Base-by-base conservation (phyloP, 345 rosid genomes). In the Sapria himalayana region DNA sequence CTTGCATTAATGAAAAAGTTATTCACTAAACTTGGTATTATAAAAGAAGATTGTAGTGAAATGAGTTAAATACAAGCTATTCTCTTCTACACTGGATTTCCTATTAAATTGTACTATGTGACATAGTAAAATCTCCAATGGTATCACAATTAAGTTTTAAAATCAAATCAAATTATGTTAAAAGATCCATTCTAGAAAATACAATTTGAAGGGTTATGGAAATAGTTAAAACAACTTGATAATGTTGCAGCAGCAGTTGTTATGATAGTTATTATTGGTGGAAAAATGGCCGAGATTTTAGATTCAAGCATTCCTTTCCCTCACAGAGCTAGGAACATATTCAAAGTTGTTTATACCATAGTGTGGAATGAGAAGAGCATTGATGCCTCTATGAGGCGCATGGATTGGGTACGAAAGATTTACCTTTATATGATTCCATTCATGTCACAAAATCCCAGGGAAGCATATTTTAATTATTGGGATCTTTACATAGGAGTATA, bases 401-500 rank as follows among this genome's bases (percentile, higher is more conserved):
- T 74, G 15, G 48, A 57, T 3, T 49, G 62, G 69, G 51, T 61
- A 5, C 64, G 71, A 48, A 37, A 39, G 41, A 48, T 75, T 2
- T 66, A 67, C 31, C 45, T 40, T 16, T 61, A 46, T 51, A 68
- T 73, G 81, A 59, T 56, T 4, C 65, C 79, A 0, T 66, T 49
- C n/a, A 77, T 69, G 3, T 62, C 77, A 2, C 41, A 43, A 14
- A 49, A 52, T 15, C 80, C 85, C 0, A 64, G 91, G 33, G 43
- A 19, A 3, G 66, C 85, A 2, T 81, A 69, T 25, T 31, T 69
- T 13, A 76, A 76, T 17, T 78, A 71, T 34, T 50, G 72, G 37
- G 91, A 78, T 57, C 59, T 74, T 12, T 91, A 78, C 43, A 6
- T 75, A 22, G 94, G 92, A 0, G 36, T 31, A 52, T 67, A 70